Evolutionary conservation across 75 land plant genomes (phyloP).

Genomic region (Chamaecyparis obtusa): DNA sequence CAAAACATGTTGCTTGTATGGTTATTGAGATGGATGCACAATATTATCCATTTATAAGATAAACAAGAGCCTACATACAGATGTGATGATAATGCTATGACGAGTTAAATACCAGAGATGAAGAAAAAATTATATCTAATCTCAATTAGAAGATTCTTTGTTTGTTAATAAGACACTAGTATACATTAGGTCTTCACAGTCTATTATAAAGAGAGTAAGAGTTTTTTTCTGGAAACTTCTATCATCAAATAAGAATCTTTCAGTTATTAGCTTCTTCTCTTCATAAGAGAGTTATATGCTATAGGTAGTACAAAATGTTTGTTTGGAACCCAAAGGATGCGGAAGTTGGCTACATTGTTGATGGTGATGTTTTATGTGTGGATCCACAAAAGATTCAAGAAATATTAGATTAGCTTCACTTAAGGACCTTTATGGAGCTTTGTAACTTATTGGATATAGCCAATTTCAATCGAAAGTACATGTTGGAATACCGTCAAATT

Average conservation of each 20-base stretch:
- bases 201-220: too few relatives aligned
- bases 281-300: background rate
- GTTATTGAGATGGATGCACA: background rate
- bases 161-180: background rate
- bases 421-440: too few relatives aligned
- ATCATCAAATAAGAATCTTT: too few relatives aligned
- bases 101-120: background rate
- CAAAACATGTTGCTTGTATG: background rate
- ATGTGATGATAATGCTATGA: background rate
- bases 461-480: background rate
- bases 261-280: background rate
- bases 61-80: background rate
- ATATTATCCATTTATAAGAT: background rate
- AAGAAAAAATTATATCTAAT: background rate
- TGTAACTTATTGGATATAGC: background rate
- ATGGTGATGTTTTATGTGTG: background rate
- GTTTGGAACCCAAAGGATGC: background rate
- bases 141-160: background rate
- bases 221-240: too few relatives aligned
- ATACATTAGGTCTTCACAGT: background rate
- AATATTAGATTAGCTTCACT: background rate
- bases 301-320: background rate
- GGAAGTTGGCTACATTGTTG: background rate
- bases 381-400: background rate
- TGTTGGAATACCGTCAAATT: background rate